These are phyloP conservation scores for Pinus taeda DNA, from an alignment of 75 land plant species.

Conservation along the genomic window DNA sequence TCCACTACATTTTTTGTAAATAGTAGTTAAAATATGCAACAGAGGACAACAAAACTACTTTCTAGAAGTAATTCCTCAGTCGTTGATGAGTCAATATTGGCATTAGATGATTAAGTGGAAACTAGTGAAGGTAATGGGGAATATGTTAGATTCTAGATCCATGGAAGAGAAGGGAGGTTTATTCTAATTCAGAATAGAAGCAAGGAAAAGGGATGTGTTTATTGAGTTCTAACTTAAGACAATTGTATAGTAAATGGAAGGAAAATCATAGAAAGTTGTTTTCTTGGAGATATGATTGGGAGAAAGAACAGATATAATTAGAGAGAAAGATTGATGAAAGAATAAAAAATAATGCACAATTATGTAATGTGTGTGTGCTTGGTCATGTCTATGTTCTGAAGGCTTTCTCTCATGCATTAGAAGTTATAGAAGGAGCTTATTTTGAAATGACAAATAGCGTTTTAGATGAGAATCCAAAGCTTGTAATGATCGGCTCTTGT, in stretches of 20 bases:
- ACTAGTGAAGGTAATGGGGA: constrained; percentile 10
- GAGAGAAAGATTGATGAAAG: constrained; percentile 15
- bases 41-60: too few relatives aligned
- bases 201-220: constrained; percentile 22
- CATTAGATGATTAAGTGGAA: not conserved
- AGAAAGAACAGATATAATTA: constrained; percentile 39
- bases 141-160: constrained; percentile 1
- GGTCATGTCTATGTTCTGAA: constrained; percentile 71
- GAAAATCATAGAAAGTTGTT: constrained; percentile 31
- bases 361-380: constrained; percentile 42
- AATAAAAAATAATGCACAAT: constrained; percentile 13
- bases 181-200: constrained; percentile 22
- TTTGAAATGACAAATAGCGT: constrained; percentile 85
- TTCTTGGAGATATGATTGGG: constrained; percentile 49
- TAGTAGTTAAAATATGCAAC: too few relatives aligned
- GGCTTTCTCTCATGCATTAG: constrained; percentile 75
- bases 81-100: constrained; percentile 14
- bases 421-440: constrained; percentile 70
- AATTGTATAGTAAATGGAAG: constrained; percentile 39
- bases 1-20: too few relatives aligned
- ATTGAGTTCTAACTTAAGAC: constrained; percentile 42
- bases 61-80: constrained; percentile 19
- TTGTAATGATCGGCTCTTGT: constrained; percentile 95
- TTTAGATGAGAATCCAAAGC: constrained; percentile 80
- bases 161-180: not conserved